Conservation (phyloP, 2,329 filamentous ascomycete species). For the Podosphaera fusca region DNA sequence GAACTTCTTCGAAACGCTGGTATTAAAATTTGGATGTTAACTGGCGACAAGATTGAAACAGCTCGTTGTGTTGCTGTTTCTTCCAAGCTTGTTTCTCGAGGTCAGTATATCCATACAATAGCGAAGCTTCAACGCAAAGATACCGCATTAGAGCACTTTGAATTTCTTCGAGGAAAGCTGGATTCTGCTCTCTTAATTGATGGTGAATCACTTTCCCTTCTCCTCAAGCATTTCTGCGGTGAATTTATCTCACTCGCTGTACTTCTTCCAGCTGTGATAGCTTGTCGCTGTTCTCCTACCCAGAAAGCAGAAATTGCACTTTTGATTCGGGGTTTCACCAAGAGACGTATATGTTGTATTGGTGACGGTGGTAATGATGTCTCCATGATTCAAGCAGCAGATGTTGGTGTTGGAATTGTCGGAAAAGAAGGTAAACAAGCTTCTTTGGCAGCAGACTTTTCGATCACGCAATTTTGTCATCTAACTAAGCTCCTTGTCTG, state of each 20-base stretch:
- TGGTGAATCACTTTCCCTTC: slow-evolving; percentile 67
- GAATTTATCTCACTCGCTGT: slow-evolving; percentile 82
- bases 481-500: slow-evolving; percentile 93
- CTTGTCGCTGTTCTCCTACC: slow-evolving; percentile 86
- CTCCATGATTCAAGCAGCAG: slow-evolving; percentile 95
- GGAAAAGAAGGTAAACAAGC: slow-evolving; percentile 94
- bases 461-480: slow-evolving; percentile 85
- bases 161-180: slow-evolving; percentile 70
- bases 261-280: slow-evolving; percentile 71
- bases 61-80: slow-evolving; percentile 89
- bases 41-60: slow-evolving; percentile 94
- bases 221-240: slow-evolving; percentile 58
- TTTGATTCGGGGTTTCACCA: slow-evolving; percentile 75
- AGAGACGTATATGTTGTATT: slow-evolving; percentile 91
- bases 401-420: slow-evolving; percentile 93
- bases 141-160: slow-evolving; percentile 65
- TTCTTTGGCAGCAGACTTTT: slow-evolving; percentile 86
- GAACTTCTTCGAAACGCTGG: slow-evolving; percentile 90
- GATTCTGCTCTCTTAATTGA: slow-evolving; percentile 81
- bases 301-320: slow-evolving; percentile 89
- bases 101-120: slow-evolving; percentile 90
- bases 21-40: slow-evolving; percentile 99
- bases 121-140: slow-evolving; percentile 66
- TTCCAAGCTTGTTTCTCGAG: slow-evolving; percentile 76
- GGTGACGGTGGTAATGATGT: slow-evolving; percentile 97